Conservation (phyloP, 1,284 basidiomycete species). For the Leccinum subspadiceum region DNA sequence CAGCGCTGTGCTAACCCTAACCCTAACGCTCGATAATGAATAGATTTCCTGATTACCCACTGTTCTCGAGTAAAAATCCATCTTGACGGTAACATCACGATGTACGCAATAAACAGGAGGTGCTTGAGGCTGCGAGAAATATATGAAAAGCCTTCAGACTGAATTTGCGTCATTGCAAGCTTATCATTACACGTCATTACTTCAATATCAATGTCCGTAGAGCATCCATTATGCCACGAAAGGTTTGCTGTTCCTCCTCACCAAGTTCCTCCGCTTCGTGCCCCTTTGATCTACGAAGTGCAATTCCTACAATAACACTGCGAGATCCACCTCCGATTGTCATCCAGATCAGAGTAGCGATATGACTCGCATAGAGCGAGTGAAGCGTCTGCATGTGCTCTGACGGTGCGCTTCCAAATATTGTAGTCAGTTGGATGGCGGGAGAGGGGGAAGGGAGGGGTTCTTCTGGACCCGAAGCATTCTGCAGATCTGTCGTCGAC, state of each 20-base stretch:
- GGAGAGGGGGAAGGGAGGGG: constrained; percentile 67
- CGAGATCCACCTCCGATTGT: constrained; percentile 43
- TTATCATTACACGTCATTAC: neutral
- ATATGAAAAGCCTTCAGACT: neutral
- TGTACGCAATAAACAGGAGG: too few relatives aligned
- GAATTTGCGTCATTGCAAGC: neutral
- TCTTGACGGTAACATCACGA: too few relatives aligned
- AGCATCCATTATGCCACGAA: constrained; percentile 61
- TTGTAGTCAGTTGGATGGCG: constrained; percentile 68
- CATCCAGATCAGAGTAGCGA: constrained; percentile 82
- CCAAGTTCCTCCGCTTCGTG: constrained; percentile 35
- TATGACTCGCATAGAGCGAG: constrained; percentile 81
- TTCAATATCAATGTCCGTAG: neutral
- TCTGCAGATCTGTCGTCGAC: constrained; percentile 52
- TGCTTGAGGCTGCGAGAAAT: neutral
- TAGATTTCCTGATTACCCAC: too few relatives aligned
- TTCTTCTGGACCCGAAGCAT: constrained; percentile 32
- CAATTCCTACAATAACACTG: constrained; percentile 68
- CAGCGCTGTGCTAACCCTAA: too few relatives aligned
- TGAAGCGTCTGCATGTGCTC: constrained; percentile 69
- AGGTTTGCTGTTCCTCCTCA: constrained; percentile 55
- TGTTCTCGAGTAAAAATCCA: too few relatives aligned
- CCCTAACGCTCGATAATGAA: too few relatives aligned
- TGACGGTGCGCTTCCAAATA: constrained; percentile 73
- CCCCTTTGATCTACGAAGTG: constrained; percentile 45